Evolutionary conservation across 2,329 filamentous ascomycete species (phyloP), one percentile per base, ranked within the genome.

Genomic region (Verticillium zaregamsianum): DNA sequence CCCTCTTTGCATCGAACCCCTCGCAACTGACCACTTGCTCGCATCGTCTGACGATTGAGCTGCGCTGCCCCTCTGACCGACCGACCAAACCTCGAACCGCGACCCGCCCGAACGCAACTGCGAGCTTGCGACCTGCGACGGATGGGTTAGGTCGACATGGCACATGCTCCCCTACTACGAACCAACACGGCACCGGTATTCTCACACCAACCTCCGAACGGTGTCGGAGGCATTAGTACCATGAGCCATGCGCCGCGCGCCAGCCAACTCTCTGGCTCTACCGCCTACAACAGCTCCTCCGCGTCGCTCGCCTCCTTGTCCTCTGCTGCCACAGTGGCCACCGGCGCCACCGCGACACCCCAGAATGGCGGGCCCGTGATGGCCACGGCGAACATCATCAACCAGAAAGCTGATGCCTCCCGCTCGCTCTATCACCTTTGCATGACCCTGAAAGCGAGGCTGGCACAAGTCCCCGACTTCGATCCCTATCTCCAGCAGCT

Each of bases 391-490:
- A 97, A 97, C 76, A 96, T 99, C 74, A 97, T 99, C 82, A 99
- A 99, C 78, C 91, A 94, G 76, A 91, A 92, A 74, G 95, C 93
- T 73, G 93, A 97, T 74, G 93, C 95, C 67, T 92, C 91, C 61
- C 86, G 90, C 63, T 97, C 93, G 12, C 86, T 99, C 28, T 99
- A 97, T 76, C 94, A 98, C 76, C 97, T 96, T 75, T 98, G 95
- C 74, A 85, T 96, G 67, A 88, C 89, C 60, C 82, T 98, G 64
- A 92, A 91, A 73, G 88, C 90, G 77, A 88, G 95, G 65, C 81
- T 99, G 64, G 84, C 88, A 61, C 89, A 90, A 67, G 93, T 98
- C 9, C 93, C 93, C 4, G 90, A 86, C 62, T 97, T 98, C 72
- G 88, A 92, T 65, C 80, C 82, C 20, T 90, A 90, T 73, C 79